Conservation (phyloP, 1,284 basidiomycete species). For the Puccinia hordei region DNA sequence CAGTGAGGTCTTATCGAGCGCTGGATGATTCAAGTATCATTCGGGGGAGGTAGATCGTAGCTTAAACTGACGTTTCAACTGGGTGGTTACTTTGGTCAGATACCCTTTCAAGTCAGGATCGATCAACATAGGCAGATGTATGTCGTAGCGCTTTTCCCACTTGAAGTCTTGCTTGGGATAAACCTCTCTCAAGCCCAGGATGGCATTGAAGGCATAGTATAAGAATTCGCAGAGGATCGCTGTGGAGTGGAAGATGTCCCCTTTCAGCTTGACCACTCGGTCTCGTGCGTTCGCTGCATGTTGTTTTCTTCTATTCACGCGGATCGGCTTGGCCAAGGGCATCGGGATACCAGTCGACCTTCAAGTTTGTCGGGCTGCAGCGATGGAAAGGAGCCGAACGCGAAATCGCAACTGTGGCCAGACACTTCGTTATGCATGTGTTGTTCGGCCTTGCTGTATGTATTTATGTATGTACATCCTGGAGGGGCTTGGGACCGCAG, state of each 20-base stretch:
- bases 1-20: too few relatives aligned
- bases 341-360: background rate
- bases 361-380: too few relatives aligned
- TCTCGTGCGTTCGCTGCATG: conserved; percentile 35
- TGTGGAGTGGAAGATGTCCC: conserved; percentile 44
- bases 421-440: too few relatives aligned
- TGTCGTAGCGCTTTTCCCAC: conserved; percentile 49
- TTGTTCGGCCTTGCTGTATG: too few relatives aligned
- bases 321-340: conserved; percentile 50
- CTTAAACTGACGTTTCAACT: conserved; percentile 43
- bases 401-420: too few relatives aligned
- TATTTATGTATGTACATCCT: too few relatives aligned
- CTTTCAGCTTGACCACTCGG: conserved; percentile 33
- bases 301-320: conserved; percentile 5
- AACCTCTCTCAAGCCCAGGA: conserved; percentile 36
- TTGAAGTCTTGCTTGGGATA: conserved; percentile 45
- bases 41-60: background rate
- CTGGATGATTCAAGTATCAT: too few relatives aligned
- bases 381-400: too few relatives aligned
- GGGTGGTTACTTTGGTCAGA: conserved; percentile 33
- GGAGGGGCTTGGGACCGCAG: too few relatives aligned
- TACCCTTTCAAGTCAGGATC: conserved; percentile 49
- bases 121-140: conserved; percentile 38
- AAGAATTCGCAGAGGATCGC: conserved; percentile 50
- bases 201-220: conserved; percentile 47